These are phyloP conservation scores for Dactylellina leptospora DNA, from an alignment of 2,329 filamentous ascomycete genomes.

Conservation along the genomic window DNA sequence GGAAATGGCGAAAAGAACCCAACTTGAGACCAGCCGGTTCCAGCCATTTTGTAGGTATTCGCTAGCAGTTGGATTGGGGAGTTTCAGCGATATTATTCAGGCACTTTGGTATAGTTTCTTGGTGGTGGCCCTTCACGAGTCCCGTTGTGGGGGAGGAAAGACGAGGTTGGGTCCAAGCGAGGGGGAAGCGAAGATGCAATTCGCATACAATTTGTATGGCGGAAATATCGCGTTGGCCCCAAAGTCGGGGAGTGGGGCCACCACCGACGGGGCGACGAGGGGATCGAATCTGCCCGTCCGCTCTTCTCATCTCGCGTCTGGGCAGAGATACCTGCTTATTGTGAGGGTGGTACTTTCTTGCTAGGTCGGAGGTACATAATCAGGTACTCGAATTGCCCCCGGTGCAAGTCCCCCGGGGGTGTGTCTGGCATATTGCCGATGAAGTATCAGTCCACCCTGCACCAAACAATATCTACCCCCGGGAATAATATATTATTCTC, in stretches of 20 bases:
- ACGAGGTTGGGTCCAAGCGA: slow-evolving; percentile 48
- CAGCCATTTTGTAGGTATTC: slow-evolving; percentile 50
- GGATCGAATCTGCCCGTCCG: slow-evolving; percentile 18
- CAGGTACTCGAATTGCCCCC: too few species aligned
- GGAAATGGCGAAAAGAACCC: slow-evolving; percentile 36
- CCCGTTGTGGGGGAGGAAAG: slow-evolving; percentile 11
- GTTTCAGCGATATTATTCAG: not conserved
- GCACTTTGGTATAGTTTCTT: not conserved
- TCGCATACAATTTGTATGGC: slow-evolving; percentile 48
- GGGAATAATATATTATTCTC: too few species aligned
- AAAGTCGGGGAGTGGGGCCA: slow-evolving; percentile 26
- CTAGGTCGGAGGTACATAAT: not conserved
- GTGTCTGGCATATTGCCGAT: not conserved
- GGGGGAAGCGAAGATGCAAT: slow-evolving; percentile 27
- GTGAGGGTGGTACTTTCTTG: not conserved
- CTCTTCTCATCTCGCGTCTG: not conserved
- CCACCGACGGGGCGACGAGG: not conserved
- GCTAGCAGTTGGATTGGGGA: not conserved
- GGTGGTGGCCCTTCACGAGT: not conserved
- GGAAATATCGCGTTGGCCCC: slow-evolving; percentile 34
- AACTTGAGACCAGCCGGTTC: slow-evolving; percentile 20
- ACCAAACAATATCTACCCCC: not conserved
- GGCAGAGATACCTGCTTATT: not conserved
- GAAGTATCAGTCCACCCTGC: not conserved
- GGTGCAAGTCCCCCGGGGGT: not conserved